phyloP scores from a whole-genome alignment of 1,284 basidiomycete genomes.

The Leccinum huronense region DNA sequence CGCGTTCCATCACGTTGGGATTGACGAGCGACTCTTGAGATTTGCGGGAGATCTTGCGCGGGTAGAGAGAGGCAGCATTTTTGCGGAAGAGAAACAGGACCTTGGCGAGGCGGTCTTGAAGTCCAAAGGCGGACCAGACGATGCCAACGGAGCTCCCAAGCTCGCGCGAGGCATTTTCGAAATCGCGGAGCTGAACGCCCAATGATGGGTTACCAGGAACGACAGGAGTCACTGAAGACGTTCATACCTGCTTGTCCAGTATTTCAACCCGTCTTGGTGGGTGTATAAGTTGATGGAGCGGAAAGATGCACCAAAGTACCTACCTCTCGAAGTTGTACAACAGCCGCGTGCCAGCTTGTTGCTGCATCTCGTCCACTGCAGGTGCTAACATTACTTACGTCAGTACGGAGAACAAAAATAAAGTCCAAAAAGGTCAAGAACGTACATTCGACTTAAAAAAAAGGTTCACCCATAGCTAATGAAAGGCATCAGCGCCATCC shows the following conservation, averaged over 20 bases:
- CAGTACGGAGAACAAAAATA: not conserved
- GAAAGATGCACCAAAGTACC: not conserved
- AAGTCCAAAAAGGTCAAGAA: not conserved
- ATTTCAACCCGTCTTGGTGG: slow-evolving; percentile 29
- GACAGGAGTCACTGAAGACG: not conserved
- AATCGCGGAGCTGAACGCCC: slow-evolving; percentile 29
- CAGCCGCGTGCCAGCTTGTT: slow-evolving; percentile 23
- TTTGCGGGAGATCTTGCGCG: slow-evolving; percentile 30
- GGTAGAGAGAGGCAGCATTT: slow-evolving; percentile 35
- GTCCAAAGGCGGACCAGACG: slow-evolving; percentile 32
- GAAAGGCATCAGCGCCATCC: not conserved
- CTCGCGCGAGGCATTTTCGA: slow-evolving; percentile 36
- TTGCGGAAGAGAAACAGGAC: slow-evolving; percentile 36
- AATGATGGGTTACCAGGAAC: not conserved
- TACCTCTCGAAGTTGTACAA: slow-evolving; percentile 30
- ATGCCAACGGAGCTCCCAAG: slow-evolving; percentile 37
- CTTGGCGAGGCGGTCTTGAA: slow-evolving; percentile 36
- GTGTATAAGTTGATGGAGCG: not conserved
- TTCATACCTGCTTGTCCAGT: slow-evolving; percentile 34
- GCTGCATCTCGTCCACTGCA: slow-evolving; percentile 26
- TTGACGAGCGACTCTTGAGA: slow-evolving; percentile 31
- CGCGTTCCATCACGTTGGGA: slow-evolving; percentile 33
- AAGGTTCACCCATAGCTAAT: slow-evolving; percentile 27
- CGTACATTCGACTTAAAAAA: slow-evolving; percentile 23
- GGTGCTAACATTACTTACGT: slow-evolving; percentile 18